Conservation (phyloP, 2,329 filamentous ascomycete species). For the Trichoderma aggressivum region DNA sequence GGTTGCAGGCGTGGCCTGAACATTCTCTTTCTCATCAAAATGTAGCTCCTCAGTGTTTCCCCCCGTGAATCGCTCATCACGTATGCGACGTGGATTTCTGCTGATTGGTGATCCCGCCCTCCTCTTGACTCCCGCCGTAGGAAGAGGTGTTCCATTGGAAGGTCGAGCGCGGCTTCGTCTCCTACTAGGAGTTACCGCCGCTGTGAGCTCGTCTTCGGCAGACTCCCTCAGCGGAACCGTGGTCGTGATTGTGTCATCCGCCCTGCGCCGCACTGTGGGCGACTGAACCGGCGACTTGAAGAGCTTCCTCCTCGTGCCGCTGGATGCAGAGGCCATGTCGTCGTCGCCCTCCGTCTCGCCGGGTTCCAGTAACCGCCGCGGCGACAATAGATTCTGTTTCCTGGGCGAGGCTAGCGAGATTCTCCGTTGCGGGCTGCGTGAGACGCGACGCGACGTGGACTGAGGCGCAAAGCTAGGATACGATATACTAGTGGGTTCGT, state of each 20-base stretch:
- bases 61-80: constrained; percentile 29
- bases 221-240: constrained; percentile 50
- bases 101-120: constrained; percentile 45
- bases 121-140: constrained; percentile 43
- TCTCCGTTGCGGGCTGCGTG: constrained; percentile 43
- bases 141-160: constrained; percentile 51
- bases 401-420: constrained; percentile 46
- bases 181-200: constrained; percentile 36
- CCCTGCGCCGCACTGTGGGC: constrained; percentile 35
- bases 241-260: constrained; percentile 44
- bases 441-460: constrained; percentile 40
- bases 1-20: constrained; percentile 33
- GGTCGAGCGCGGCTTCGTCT: constrained; percentile 47
- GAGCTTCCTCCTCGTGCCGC: constrained; percentile 38
- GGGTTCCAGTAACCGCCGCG: constrained; percentile 50
- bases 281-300: constrained; percentile 45
- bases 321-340: constrained; percentile 27
- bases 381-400: constrained; percentile 50
- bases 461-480: constrained; percentile 33
- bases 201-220: constrained; percentile 33
- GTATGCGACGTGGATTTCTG: constrained; percentile 35
- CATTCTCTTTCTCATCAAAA: constrained; percentile 22
- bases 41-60: constrained; percentile 28
- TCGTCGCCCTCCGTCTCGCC: constrained; percentile 33
- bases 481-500: constrained; percentile 35